Conservation (phyloP, 768 basidiomycete species). For the Sporobolomyces pararoseus region DNA sequence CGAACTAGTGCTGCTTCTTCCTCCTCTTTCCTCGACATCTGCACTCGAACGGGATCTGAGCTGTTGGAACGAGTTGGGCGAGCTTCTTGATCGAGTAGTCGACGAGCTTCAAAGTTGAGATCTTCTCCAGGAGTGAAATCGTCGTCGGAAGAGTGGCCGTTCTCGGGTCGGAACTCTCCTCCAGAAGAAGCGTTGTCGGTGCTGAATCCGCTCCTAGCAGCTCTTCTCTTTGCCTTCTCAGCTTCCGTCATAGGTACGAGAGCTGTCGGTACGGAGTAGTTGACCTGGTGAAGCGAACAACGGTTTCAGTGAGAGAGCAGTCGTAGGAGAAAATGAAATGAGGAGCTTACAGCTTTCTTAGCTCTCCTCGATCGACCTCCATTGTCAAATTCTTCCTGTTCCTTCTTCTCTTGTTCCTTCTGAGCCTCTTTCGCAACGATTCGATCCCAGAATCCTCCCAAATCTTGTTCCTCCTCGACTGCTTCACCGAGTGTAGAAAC, state of each 20-base stretch:
- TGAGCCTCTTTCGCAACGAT: conserved; percentile 52
- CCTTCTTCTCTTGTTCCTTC: conserved; percentile 13
- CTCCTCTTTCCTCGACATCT: background rate
- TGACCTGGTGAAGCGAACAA: conserved; percentile 18
- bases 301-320: background rate
- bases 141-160: conserved; percentile 10
- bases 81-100: background rate
- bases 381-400: background rate
- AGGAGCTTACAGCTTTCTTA: background rate
- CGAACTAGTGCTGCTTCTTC: background rate
- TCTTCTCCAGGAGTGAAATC: conserved; percentile 8
- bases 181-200: conserved; percentile 6
- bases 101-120: conserved; percentile 16
- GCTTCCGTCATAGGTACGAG: background rate
- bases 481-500: conserved; percentile 62
- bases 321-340: too few relatives aligned
- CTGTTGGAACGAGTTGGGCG: background rate
- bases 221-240: background rate
- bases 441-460: conserved; percentile 73
- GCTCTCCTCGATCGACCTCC: conserved; percentile 21
- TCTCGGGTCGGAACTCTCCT: conserved; percentile 15
- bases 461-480: conserved; percentile 54
- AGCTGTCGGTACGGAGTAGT: conserved; percentile 14
- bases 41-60: background rate
- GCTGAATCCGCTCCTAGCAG: background rate